These are phyloP conservation scores for Cadophora sp. DNA, from an alignment of 2,329 filamentous ascomycete species.

Conservation along the genomic window DNA sequence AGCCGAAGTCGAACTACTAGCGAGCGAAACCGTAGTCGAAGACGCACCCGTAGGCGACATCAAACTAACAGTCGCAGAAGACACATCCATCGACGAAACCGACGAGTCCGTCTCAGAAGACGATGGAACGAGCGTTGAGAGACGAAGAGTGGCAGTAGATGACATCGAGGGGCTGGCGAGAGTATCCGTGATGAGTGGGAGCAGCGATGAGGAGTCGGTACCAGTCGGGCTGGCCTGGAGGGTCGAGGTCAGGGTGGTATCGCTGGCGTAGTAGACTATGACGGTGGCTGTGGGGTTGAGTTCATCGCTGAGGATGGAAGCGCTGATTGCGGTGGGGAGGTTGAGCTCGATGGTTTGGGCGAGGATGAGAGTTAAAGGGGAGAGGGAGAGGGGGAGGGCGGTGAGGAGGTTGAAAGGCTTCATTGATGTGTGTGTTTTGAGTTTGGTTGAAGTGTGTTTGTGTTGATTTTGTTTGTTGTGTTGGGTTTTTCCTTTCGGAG, in stretches of 20 bases:
- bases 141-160: not conserved
- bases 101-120: not conserved
- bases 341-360: not conserved
- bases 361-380: not conserved
- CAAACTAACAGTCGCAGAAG: not conserved
- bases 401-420: conserved; percentile 1
- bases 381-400: not conserved
- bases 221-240: not conserved
- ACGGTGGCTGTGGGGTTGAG: not conserved
- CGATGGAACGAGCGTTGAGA: not conserved
- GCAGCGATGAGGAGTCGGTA: not conserved
- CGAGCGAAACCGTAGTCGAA: not conserved
- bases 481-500: not conserved
- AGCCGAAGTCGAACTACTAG: not conserved
- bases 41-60: not conserved
- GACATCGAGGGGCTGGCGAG: not conserved
- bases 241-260: not conserved
- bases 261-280: not conserved
- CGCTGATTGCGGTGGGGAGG: not conserved
- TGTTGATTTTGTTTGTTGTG: not conserved
- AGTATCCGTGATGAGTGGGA: not conserved
- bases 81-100: not conserved
- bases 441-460: not conserved
- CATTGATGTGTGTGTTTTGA: not conserved
- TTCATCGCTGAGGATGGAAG: not conserved